phyloP scores from a whole-genome alignment of 306 rosid genomes.

The Astragalus membranaceus region DNA sequence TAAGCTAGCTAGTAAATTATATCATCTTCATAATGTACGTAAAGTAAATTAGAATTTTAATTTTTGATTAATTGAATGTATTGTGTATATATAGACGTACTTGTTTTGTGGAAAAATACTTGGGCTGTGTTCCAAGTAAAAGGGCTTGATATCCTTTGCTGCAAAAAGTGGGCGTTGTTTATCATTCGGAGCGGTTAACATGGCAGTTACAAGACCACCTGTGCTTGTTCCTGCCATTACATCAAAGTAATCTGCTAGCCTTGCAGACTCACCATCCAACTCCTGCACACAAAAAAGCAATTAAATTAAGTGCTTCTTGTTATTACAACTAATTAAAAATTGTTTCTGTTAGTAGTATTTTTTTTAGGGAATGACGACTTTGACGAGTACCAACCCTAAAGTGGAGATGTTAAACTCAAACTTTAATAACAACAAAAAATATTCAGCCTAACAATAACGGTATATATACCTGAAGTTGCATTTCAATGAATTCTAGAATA shows the following conservation, averaged over 20 bases:
- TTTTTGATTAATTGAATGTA: too few relatives aligned
- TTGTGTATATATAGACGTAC: neutral
- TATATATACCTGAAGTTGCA: constrained; percentile 50
- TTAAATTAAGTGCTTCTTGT: too few relatives aligned
- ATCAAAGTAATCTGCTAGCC: constrained; percentile 68
- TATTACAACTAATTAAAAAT: too few relatives aligned
- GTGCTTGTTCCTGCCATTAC: constrained; percentile 70
- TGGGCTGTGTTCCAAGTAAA: constrained; percentile 46
- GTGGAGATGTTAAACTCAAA: too few relatives aligned
- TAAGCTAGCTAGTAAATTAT: too few relatives aligned
- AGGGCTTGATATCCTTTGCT: constrained; percentile 49
- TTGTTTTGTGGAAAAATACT: constrained; percentile 44
- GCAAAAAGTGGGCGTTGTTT: constrained; percentile 44
- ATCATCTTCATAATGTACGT: too few relatives aligned
- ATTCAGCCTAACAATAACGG: too few relatives aligned
- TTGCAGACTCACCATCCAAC: constrained; percentile 57
- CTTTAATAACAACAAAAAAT: too few relatives aligned
- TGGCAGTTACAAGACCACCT: constrained; percentile 58
- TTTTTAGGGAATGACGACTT: too few relatives aligned
- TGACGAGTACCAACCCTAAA: too few relatives aligned
- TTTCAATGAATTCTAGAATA: constrained; percentile 49
- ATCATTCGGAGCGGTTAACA: constrained; percentile 49
- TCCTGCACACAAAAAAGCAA: constrained; percentile 39
- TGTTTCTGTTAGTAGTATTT: too few relatives aligned
- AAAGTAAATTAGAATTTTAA: too few relatives aligned